Base-by-base conservation (phyloP, 768 basidiomycete species). In the Suillus clintonianus region DNA sequence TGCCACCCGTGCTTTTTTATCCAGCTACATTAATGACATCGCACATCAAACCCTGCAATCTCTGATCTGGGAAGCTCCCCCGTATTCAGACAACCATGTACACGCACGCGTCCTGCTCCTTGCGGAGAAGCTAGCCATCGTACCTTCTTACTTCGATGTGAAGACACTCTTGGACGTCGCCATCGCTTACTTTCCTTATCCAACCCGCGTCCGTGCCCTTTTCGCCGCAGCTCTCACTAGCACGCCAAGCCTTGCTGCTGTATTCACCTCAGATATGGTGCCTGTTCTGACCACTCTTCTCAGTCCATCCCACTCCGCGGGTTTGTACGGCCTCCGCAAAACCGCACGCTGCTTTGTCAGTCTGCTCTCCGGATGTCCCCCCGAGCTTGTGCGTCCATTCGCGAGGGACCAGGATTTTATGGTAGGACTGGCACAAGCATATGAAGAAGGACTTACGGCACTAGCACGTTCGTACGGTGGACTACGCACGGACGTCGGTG, bases 301-400 rank as follows among this genome's bases (percentile, higher is more conserved):
- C 1, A 77, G 85, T 0, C 75, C 79, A 15, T 69, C 81, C 0
- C 76, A 79, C 15, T 71, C 74, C 4, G 73, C 76, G 61, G 90
- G 87, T 8, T 75, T 92, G 1, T 89, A 91, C 62, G 83, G 79
- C 22, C 77, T 89, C 64, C 84, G 90, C 39, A 91, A 91, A 72
- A 79, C 85, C 5, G 78, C 85, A 2, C 82, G 86, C 69, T 85
- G 85, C 67, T 74, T 91, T 54, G 69, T 79, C 24, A 80, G 81
- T 48, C 81, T 91, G 67, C 77, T 91, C 0, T 81, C 80, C 2
- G 80, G 81, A 27, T 78, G 82, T 14, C 82, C 88, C 14, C 74
- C 80, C 0, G 77, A 81, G 3, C 70, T 88, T 37, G 66, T 85
- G 4, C 83, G 82, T 10, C 76, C 79, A 4, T 91, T 92, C 57